Evolutionary conservation across 1,284 basidiomycete genomes (phyloP).

Genomic region (Vanrija humicola): DNA sequence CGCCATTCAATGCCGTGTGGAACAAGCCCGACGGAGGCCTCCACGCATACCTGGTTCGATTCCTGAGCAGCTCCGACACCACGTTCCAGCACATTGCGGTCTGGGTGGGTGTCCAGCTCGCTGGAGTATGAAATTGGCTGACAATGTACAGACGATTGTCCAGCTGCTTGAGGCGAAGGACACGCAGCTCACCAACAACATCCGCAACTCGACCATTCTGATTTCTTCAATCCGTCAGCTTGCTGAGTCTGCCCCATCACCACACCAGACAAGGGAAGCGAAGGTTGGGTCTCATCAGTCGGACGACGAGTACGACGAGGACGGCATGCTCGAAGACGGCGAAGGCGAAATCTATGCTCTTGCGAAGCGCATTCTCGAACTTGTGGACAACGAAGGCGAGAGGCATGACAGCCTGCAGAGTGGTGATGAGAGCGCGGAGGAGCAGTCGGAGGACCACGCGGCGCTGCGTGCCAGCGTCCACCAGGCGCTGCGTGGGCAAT

Average conservation of each 20-base stretch:
- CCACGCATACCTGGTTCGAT: constrained; percentile 90
- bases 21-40: constrained; percentile 95
- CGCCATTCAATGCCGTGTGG: constrained; percentile 97
- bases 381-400: constrained; percentile 57
- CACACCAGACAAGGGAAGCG: constrained; percentile 41
- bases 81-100: constrained; percentile 99
- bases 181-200: constrained; percentile 81
- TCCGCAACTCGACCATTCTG: constrained; percentile 73
- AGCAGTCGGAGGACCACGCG: constrained; percentile 34
- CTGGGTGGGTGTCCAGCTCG: constrained; percentile 56
- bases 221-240: constrained; percentile 80
- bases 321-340: constrained; percentile 58
- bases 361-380: constrained; percentile 76
- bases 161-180: constrained; percentile 93
- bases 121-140: no score
- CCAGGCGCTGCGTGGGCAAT: constrained; percentile 32
- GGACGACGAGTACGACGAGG: constrained; percentile 69
- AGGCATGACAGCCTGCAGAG: constrained; percentile 5
- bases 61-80: constrained; percentile 90
- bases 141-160: constrained; percentile 68
- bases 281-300: constrained; percentile 7
- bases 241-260: constrained; percentile 68
- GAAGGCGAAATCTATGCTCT: constrained; percentile 72
- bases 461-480: constrained; percentile 45
- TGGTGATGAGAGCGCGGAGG: constrained; percentile 18